Base-by-base conservation (phyloP, 768 basidiomycete species). In the Phanerochaete carnosa region DNA sequence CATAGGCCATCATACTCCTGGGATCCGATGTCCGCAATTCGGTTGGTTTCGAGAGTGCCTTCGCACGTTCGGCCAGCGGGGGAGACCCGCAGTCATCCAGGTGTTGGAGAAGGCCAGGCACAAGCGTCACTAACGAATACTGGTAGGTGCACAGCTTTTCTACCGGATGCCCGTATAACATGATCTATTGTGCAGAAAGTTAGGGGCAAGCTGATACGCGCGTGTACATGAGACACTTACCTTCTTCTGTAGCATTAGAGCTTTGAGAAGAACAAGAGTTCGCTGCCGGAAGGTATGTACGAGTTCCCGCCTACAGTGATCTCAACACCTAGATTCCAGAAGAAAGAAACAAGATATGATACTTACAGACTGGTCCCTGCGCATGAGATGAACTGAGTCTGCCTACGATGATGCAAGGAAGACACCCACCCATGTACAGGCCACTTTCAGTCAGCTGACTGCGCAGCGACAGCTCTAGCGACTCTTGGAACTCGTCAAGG, bases 91-190 rank as follows among this genome's bases (percentile, higher is more conserved):
- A 93, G 68, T 99, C 97, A 46, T 94, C 89, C 43, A 99, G 77
- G 3, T 87, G 88, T 72, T 96, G 91, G 43, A 99, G 77, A 4
- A 99, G 81, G 28, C 92, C 91, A 11, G 96, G 96, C 62, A 98
- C 82, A 8, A 98, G 80, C 0, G 96, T 94, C 50, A 97, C 84
- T n/a, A 98, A 80, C 0, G 95, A 96, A 72, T 99, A 99, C 72
- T 99, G 97, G 70, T 94, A 98, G 26, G 95, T 98, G 76, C 96
- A 98, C 22, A 99, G 76, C 49, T 88, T 87, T 74, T 99, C 97
- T 1, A 98, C 96, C 0, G 96, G 96, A 69, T 96, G 93, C 6
- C 95, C 95, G 68, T 84, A 97, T 73, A 99, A 95, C 88, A 98
- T 90, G 60, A 98, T 90, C 94, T 96, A 53, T 5, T 28, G 35